phyloP scores from a whole-genome alignment of 805 yeast species.

The Metschnikowia chrysomelidarum region DNA sequence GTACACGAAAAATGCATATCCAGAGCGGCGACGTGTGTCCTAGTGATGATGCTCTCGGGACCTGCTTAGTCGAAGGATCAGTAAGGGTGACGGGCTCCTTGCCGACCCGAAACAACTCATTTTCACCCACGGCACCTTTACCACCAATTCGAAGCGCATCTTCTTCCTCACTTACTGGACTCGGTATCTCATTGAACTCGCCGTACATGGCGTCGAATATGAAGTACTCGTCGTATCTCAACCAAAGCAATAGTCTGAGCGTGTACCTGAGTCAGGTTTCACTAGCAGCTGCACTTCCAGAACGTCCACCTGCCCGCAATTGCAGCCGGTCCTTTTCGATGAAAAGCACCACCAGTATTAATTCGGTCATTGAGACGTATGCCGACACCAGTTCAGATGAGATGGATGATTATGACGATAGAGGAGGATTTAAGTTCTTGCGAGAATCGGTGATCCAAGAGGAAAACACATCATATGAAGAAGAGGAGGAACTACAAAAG shows the following conservation, averaged over 20 bases:
- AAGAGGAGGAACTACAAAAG: too few relatives aligned
- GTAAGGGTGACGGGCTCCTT: background rate
- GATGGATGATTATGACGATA: slow-evolving; percentile 5
- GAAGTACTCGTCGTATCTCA: slow-evolving; percentile 18
- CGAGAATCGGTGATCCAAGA: too few relatives aligned
- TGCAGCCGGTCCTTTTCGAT: slow-evolving; percentile 9
- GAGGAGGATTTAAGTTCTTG: too few relatives aligned
- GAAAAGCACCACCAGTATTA: slow-evolving; percentile 7
- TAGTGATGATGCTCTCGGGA: slow-evolving; percentile 6
- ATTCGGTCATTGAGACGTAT: slow-evolving; percentile 14
- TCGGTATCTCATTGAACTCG: background rate
- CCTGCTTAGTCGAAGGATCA: slow-evolving; percentile 5
- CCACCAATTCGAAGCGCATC: slow-evolving; percentile 8
- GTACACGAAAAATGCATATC: slow-evolving; percentile 8
- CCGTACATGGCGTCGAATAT: slow-evolving; percentile 11
- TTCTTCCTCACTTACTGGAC: background rate
- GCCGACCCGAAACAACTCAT: slow-evolving; percentile 5
- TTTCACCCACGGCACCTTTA: slow-evolving; percentile 15
- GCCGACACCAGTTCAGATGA: slow-evolving; percentile 13
- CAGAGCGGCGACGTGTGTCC: slow-evolving; percentile 2
- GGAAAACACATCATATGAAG: too few relatives aligned
- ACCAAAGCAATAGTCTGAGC: slow-evolving; percentile 7
- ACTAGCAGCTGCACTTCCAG: too few relatives aligned
- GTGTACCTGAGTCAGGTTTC: too few relatives aligned
- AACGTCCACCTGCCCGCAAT: too few relatives aligned